Percentiles rank a stretch among this genome's conserved stretches.
Conservation (phyloP, 208 protist species). For the Acanthamoeba lugdunensis region DNA sequence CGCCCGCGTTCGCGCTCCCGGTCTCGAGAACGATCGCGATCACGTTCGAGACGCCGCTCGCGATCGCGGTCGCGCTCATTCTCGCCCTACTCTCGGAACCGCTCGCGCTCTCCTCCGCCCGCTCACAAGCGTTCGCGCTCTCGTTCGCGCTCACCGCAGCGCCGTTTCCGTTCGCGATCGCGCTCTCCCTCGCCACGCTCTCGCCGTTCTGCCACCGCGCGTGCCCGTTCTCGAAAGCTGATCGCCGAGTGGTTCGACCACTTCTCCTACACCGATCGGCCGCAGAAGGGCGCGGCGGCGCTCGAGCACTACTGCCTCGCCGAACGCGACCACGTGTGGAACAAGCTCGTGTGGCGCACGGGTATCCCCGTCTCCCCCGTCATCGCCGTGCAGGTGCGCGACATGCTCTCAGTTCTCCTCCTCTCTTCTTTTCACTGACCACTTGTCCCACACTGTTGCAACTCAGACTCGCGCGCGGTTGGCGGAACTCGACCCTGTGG, state of each 20-base stretch:
- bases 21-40: too few relatives aligned
- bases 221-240: neutral
- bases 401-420: neutral
- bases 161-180: neutral
- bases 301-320: neutral
- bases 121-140: neutral
- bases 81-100: neutral
- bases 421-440: neutral
- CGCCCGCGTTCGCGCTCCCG: too few relatives aligned
- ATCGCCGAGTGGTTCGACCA: conserved; percentile 11
- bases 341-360: conserved; percentile 1
- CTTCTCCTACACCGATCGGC: conserved; percentile 21
- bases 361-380: conserved; percentile 1
- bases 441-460: neutral
- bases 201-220: neutral
- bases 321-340: conserved; percentile 1
- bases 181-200: neutral
- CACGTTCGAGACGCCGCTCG: neutral
- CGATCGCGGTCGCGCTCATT: neutral
- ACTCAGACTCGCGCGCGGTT: neutral
- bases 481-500: neutral
- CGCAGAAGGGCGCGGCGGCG: neutral
- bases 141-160: neutral
- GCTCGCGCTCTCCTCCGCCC: neutral
- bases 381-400: neutral